Evolutionary conservation across 768 basidiomycete species (phyloP), one percentile per base, ranked within the genome.

Genomic region (Calocera cornea): DNA sequence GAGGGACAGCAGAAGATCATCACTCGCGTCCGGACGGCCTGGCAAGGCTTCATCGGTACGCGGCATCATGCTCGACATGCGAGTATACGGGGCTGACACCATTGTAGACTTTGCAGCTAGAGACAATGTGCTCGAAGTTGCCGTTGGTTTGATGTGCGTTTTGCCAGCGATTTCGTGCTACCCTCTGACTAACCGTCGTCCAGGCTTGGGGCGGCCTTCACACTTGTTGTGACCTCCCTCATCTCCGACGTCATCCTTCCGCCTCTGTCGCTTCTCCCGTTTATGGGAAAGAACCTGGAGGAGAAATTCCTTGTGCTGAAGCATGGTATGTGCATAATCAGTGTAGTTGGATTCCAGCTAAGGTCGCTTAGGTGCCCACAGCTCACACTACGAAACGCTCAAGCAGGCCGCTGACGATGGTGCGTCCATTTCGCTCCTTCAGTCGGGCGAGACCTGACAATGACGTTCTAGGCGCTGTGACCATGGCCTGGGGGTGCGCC

Each of bases 91-190:
- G 7, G 24, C 11, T 33, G 7, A 31, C 2, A 33, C 19, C 14
- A 29, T 27, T 33, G 54, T 19, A 60, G 54, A 60, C 11, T 60
- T 60, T 19, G 54, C 54, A 29, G 14, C 27, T 2, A 14, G 81
- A 10, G 81, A 82, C 65, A 81, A 79, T 70, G 80, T 82, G 11
- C 74, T 82, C 1, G 80, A 82, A 70, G 79, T 82, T 38, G 79
- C 80, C 14, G 75, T 81, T 49, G 80, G 80, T 76, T 71, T 82
- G 8, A 80, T 81, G 73, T 68, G 41, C 19, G 50, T 40, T 14
- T 29, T 29, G 19, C 36, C 12, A 2, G 66, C 27, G n/a, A 41
- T 36, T 16, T 49, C 22, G 29, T 36, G 27, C n/a, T 3, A 33
- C n/a, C 7, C 2, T n/a, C 8, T 17, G 16, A 17, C 54, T 49